phyloP scores from a whole-genome alignment of 139 green algal species.

The Chlorella sorokiniana region DNA sequence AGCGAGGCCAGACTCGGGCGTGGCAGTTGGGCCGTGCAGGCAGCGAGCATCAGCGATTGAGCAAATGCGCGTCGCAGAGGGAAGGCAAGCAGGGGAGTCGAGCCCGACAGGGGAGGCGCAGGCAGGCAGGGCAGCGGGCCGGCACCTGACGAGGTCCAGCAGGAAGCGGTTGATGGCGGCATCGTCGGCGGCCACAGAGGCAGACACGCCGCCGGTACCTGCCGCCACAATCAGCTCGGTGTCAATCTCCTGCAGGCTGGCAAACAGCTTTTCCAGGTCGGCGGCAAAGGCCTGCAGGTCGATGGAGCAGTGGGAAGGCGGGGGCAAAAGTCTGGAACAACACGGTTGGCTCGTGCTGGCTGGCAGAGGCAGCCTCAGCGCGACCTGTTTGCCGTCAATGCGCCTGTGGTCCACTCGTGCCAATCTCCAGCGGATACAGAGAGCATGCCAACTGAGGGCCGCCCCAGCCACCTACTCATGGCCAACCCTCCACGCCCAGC shows the following conservation, averaged over 20 bases:
- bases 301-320: background rate
- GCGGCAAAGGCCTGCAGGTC: constrained; percentile 61
- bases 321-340: background rate
- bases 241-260: constrained; percentile 54
- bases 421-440: background rate
- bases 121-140: background rate
- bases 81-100: no score
- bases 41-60: no score
- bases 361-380: background rate
- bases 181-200: constrained; percentile 77
- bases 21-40: no score
- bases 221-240: constrained; percentile 37
- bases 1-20: no score
- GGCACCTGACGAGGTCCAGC: constrained; percentile 72
- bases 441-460: no score
- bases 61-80: no score
- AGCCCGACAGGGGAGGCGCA: background rate
- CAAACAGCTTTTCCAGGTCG: constrained; percentile 77
- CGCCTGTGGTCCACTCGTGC: background rate
- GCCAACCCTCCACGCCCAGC: background rate
- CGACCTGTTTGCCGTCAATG: background rate
- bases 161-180: constrained; percentile 83
- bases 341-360: background rate
- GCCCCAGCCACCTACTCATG: no score
- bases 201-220: constrained; percentile 39